phyloP scores from a whole-genome alignment of 2,329 filamentous ascomycete species.

The Aureobasidium mangrovei region DNA sequence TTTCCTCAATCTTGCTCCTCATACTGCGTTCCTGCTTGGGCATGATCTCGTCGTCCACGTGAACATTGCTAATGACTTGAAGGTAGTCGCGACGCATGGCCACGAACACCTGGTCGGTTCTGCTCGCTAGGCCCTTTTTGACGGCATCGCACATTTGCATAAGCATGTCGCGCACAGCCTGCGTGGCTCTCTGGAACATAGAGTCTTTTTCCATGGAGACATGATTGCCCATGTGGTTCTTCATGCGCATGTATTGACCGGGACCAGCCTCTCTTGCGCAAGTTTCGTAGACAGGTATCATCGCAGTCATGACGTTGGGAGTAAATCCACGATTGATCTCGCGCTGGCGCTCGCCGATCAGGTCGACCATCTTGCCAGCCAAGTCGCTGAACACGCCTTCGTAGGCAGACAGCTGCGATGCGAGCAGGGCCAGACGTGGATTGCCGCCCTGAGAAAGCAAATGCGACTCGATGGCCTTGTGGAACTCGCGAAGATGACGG shows the following conservation, averaged over 20 bases:
- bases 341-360: conserved; percentile 40
- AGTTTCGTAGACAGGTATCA: conserved; percentile 39
- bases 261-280: conserved; percentile 38
- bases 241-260: conserved; percentile 46
- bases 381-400: conserved; percentile 34
- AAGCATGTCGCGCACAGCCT: conserved; percentile 35
- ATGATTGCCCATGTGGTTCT: conserved; percentile 38
- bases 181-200: conserved; percentile 44
- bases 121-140: conserved; percentile 35
- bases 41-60: neutral
- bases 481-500: conserved; percentile 32
- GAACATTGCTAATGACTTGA: conserved; percentile 25
- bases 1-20: neutral
- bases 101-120: conserved; percentile 36
- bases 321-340: conserved; percentile 48
- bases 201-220: conserved; percentile 31
- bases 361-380: conserved; percentile 24
- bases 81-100: conserved; percentile 32
- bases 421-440: conserved; percentile 33
- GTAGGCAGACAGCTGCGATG: conserved; percentile 36
- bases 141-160: conserved; percentile 35
- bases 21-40: conserved; percentile 12
- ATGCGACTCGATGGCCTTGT: conserved; percentile 34
- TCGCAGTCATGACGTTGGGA: conserved; percentile 38
- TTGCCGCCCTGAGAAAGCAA: conserved; percentile 31